phyloP scores from a whole-genome alignment of 208 protist species.

The Trypanosoma lewisi region DNA sequence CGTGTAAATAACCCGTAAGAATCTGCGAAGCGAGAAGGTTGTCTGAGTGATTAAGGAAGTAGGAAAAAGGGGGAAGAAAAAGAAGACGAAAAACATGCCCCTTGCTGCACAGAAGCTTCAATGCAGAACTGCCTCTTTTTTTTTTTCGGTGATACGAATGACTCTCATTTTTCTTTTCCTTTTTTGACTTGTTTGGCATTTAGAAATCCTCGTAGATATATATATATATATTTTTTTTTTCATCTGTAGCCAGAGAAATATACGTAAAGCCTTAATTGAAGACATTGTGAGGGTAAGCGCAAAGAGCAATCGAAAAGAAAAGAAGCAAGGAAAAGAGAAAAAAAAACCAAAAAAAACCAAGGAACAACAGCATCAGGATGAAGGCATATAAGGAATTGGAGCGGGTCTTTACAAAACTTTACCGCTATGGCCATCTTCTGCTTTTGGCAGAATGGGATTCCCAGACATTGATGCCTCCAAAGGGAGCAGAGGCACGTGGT shows the following conservation, averaged over 20 bases:
- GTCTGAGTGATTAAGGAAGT: not conserved
- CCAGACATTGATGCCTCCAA: conserved; percentile 74
- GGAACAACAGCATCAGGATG: conserved; percentile 27
- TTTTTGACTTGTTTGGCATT: too few relatives aligned
- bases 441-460: conserved; percentile 67
- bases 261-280: too few relatives aligned
- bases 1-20: not conserved
- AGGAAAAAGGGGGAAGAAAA: conserved; percentile 1
- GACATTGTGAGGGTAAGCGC: not conserved
- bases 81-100: not conserved
- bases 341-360: not conserved
- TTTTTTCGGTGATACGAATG: conserved; percentile 5
- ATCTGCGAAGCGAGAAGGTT: not conserved
- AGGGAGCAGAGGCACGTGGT: conserved; percentile 54
- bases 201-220: too few relatives aligned
- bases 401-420: conserved; percentile 50
- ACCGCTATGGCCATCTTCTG: conserved; percentile 52
- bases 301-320: not conserved
- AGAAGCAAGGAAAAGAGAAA: not conserved
- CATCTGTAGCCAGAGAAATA: too few relatives aligned
- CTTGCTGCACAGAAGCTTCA: too few relatives aligned
- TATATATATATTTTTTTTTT: too few relatives aligned
- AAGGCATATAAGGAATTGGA: conserved; percentile 72
- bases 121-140: too few relatives aligned
- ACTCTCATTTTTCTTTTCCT: too few relatives aligned